Percentiles rank a stretch among this genome's conserved stretches.
Evolutionary conservation across 345 rosid genomes (phyloP).

Genomic region (Hibiscus syriacus): DNA sequence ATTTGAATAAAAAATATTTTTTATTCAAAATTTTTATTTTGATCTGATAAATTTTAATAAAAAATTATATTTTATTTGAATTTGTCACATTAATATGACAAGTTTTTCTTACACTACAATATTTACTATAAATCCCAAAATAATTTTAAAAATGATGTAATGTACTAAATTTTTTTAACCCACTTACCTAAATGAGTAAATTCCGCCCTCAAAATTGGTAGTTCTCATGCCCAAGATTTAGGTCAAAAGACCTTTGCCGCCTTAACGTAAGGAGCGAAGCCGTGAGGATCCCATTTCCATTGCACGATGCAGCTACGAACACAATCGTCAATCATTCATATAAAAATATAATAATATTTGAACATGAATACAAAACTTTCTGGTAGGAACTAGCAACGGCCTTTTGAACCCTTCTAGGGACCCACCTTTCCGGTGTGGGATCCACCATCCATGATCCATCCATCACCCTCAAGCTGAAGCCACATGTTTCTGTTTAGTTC

Average conservation of each 20-base stretch:
- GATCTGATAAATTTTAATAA: too few relatives aligned
- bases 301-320: neutral
- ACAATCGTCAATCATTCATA: neutral
- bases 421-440: neutral
- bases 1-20: too few relatives aligned
- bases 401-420: neutral
- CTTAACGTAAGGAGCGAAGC: neutral
- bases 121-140: too few relatives aligned
- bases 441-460: too few relatives aligned
- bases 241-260: neutral
- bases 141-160: too few relatives aligned
- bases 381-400: neutral
- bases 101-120: too few relatives aligned
- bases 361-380: neutral
- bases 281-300: neutral
- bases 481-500: neutral
- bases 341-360: neutral
- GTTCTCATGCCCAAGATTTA: neutral
- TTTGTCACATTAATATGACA: too few relatives aligned
- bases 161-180: too few relatives aligned
- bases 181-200: too few relatives aligned
- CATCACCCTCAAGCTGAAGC: slow-evolving; percentile 11
- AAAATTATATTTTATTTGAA: too few relatives aligned
- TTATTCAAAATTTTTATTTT: too few relatives aligned
- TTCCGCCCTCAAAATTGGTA: too few relatives aligned